A percentile compares a stretch with the other conserved stretches of the same genome.
Conservation (phyloP, 2,329 filamentous ascomycete species). For the Dichotomopilus funicola region DNA sequence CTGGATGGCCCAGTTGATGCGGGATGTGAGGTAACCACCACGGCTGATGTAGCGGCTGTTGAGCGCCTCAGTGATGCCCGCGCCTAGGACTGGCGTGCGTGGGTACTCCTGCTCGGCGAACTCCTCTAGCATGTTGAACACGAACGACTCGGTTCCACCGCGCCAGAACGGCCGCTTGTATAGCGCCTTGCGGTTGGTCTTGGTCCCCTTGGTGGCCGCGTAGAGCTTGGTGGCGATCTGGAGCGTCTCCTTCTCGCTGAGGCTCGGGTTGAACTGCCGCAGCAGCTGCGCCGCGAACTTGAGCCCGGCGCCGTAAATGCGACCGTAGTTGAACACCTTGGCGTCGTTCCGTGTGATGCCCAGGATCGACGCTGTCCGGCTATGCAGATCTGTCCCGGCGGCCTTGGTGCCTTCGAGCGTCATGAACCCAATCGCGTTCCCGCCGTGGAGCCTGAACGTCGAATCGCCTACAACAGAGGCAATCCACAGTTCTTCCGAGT, state of each 20-base stretch:
- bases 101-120: slow-evolving; percentile 93
- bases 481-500: slow-evolving; percentile 97
- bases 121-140: slow-evolving; percentile 97
- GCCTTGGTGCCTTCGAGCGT: slow-evolving; percentile 94
- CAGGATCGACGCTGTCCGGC: slow-evolving; percentile 82
- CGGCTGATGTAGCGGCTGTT: slow-evolving; percentile 83
- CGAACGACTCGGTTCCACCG: slow-evolving; percentile 92
- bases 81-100: slow-evolving; percentile 84
- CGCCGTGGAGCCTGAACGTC: slow-evolving; percentile 89
- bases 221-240: slow-evolving; percentile 76
- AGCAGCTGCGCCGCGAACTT: slow-evolving; percentile 88
- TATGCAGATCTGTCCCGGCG: slow-evolving; percentile 89
- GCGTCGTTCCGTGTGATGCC: slow-evolving; percentile 93
- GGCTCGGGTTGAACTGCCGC: slow-evolving; percentile 81
- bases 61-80: slow-evolving; percentile 91
- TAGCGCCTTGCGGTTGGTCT: slow-evolving; percentile 67
- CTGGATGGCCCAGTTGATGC: slow-evolving; percentile 99
- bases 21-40: slow-evolving; percentile 86
- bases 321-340: slow-evolving; percentile 97
- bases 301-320: slow-evolving; percentile 95
- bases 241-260: slow-evolving; percentile 73
- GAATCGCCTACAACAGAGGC: slow-evolving; percentile 91
- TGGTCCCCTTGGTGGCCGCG: slow-evolving; percentile 80
- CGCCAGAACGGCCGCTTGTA: slow-evolving; percentile 81
- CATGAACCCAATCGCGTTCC: slow-evolving; percentile 98